Base-by-base conservation (phyloP, 2,329 filamentous ascomycete genomes). In the Botrytis galanthina region DNA sequence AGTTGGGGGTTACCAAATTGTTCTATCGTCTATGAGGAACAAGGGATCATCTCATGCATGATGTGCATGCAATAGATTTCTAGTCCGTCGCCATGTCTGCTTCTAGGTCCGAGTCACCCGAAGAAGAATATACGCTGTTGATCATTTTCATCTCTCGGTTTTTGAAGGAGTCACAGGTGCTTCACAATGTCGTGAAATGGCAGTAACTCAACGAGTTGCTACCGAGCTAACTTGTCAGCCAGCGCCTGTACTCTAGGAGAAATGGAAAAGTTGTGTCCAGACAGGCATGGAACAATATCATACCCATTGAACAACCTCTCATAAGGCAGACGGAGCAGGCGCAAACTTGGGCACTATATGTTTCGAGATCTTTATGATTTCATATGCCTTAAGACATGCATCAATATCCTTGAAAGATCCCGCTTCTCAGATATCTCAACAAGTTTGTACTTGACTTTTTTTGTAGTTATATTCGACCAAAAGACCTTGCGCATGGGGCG, bases 81-180 rank as follows among this genome's bases (percentile, higher is more conserved):
- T 71, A 66, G 70, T 70, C 37, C 29, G 29, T 35, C 35, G 59
- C 35, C 59, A 42, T 71, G 70, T 32, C 46, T 51, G n/a, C 37
- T 66, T 63, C 60, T 32, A 68, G 64, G 16, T n/a, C 46, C 60
- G 18, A 16, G 18, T 71, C 70, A 61, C 68, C 68, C 68, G 37
- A 71, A 71, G 70, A 71, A 66, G 61, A 71, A 51, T 44, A 39
- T 26, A 14, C 7, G 20, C 9, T 32, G 70, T 63, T 51, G 69
- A 64, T 54, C 70, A 71, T 64, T 71, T 35, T 39, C 37, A 42
- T 71, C 35, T 29, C 35, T 64, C 35, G 42, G 59, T 54, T 42
- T 42, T 63, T 9, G 35, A 51, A 39, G 32, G 35, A 37, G 60
- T 71, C 70, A 66, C 59, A 57, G 70, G 70, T 71, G 48, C n/a